phyloP scores from a whole-genome alignment of 257 asterid species.

The Datura wrightii region DNA sequence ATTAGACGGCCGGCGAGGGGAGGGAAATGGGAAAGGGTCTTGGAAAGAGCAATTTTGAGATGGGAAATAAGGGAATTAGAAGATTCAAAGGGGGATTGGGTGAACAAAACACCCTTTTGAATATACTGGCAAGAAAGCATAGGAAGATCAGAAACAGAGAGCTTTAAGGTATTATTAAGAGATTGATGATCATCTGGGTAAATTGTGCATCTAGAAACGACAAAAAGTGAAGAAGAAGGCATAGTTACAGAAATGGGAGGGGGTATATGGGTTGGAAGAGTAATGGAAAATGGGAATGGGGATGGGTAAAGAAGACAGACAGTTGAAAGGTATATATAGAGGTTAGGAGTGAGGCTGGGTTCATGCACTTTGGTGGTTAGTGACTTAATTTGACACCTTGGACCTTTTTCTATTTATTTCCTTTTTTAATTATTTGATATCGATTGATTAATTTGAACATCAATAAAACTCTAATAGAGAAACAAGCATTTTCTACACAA shows the following conservation, averaged over 20 bases:
- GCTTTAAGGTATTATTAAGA: constrained; percentile 56
- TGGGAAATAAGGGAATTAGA: constrained; percentile 56
- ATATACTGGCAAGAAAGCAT: constrained; percentile 97
- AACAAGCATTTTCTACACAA: not conserved
- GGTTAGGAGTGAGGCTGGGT: constrained; percentile 10
- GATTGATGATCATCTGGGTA: constrained; percentile 58
- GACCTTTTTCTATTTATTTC: not conserved
- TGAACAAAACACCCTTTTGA: constrained; percentile 83
- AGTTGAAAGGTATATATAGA: constrained; percentile 28
- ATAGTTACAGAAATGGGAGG: constrained; percentile 21
- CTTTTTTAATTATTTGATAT: not conserved
- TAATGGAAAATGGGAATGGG: not conserved
- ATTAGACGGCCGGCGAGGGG: constrained; percentile 87
- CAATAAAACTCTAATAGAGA: not conserved
- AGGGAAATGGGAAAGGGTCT: constrained; percentile 73
- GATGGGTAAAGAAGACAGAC: constrained; percentile 5
- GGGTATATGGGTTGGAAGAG: not conserved
- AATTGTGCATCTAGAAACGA: constrained; percentile 69
- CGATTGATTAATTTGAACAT: not conserved
- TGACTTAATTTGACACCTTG: not conserved
- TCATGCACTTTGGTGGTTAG: constrained; percentile 35
- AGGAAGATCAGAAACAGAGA: constrained; percentile 95
- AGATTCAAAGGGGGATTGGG: constrained; percentile 54
- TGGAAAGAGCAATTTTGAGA: constrained; percentile 72
- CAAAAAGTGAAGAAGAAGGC: constrained; percentile 72